Base-by-base conservation (phyloP, 2,329 filamentous ascomycete genomes). In the Ophiobolus disseminans region DNA sequence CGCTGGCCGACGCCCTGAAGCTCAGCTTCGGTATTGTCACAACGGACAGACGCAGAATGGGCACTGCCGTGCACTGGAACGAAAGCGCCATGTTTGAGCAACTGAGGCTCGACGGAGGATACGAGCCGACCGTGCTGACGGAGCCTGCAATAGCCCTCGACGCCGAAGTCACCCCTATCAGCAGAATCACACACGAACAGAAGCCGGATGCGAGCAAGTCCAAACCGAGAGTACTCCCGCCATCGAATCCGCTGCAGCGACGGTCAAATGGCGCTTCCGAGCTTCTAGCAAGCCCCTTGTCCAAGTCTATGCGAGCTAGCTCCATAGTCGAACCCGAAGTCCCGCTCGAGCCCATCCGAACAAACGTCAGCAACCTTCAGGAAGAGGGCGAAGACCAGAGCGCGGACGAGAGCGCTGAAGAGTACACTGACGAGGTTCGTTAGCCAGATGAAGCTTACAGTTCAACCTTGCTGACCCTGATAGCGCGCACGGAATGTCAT, bases 21-120 rank as follows among this genome's bases (percentile, higher is more conserved):
- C 84, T 99, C 62, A 97, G 95, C 78, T 99, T 99, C 63, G 94
- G 94, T 60, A 91, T 99, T 69, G 91, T 99, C 45, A 95, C 90
- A 2, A 95, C 91, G 5, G 91, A 95, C 62, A 82, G 70, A 55
- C 62, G 57, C 17, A 78, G 62, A 78, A 81, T 28, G 70, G 75
- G 58, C 40, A 65, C 62, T 14, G 53, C 61, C 5, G 61, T 87
- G 82, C 66, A 87, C 23, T 70, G 92, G 85, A 84, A 85, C 38
- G 87, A 87, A 51, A 96, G 91, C 72, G 87, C 90, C 75, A 87
- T 96, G 58, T 83, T 89, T 31, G 76, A 79, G 48, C 73, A 72
- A 34, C 58, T 79, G 48, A 64, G 69, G 36, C 60, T 73, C 21
- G 75, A 78, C 46, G 76, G 75, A 17, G 65, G 70, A 16, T 73